Evolutionary conservation across 2,329 filamentous ascomycete genomes (phyloP), one percentile per base, ranked within the genome.

Genomic region (Pseudocercospora crystallina): DNA sequence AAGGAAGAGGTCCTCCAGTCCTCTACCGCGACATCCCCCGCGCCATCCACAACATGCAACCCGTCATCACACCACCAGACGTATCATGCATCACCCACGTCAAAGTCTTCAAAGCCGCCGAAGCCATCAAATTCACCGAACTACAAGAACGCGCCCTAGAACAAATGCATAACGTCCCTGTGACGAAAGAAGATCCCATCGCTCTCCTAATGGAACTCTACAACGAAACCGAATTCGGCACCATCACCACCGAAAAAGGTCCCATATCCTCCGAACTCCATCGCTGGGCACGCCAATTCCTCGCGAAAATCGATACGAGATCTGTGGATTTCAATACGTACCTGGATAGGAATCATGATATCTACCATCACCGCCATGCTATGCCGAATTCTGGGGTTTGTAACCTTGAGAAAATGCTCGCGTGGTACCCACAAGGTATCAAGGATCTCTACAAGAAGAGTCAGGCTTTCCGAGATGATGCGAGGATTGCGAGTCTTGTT

Each of bases 111-210:
- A 69, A 69, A 51, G 55, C 70, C 5, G 70, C 66, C 8, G 57
- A 54, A 26, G 48, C 54, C 2, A 64, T 72, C 53, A 61, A 64
- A 14, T 73, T 73, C 47, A 59, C 64, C 11, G 72, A 74, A 39
- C 60, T 73, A 32, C 63, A 65, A 32, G 51, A 41, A 1, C 61
- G 69, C 29, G 67, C 69, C 5, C 54, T 75, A 8, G 41, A 63
- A 1, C 61, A 69, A 2, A 57, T 74, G 35, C 66, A 66, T 44
- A 43, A 54, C 0, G 63, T 69, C 33, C 54, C 57, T 11, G 50
- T 59, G 33, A 68, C 67, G 2, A 51, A 57, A 29, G 69, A 73
- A 45, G 65, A 73, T 41, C 70, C 71, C 9, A 60, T 74, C 20
- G 49, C 42, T 5, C 49, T 68, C 0, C 64, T 74, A n/a, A 50